Evolutionary conservation across 352 stramenopile genomes (phyloP), one percentile per base, ranked within the genome.

Genomic region (Globisporangium spiculum): DNA sequence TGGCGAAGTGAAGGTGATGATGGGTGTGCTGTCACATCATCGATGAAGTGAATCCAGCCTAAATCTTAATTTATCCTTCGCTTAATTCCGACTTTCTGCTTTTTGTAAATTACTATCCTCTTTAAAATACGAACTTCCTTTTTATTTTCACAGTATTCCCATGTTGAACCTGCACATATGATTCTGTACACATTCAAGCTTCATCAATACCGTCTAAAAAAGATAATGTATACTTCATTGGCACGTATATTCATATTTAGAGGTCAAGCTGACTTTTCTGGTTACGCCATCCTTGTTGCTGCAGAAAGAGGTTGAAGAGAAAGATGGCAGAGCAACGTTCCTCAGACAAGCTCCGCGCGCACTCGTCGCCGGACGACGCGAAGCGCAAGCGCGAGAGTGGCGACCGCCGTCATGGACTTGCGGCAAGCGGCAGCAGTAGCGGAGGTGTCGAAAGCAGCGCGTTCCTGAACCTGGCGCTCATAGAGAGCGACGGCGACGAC

Each of bases 301-400:
- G 34, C 34, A 48, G n/a, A 56, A 56, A 27, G 10, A 44, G 34
- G 27, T 61, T 48, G 55, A 61, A 61, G 32, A 62, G 8, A 30
- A 62, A 32, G n/a, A 62, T 62, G 56, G 32, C 56, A 9, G 56
- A 62, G n/a, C 56, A n/a, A 18, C 32, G 4, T 14, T n/a, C 56
- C 3, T 32, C 10, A 30, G 8, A 32, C n/a, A 34, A 44, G 56
- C 32, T 30, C 24, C 16, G n/a, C 34, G 52, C 12, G 6, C 4
- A 2, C 46, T 30, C 24, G 20, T 8, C 48, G 48, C n/a, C 27
- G 12, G 70, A 76, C 50, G 76, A 79, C 52, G 58, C 32, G 41
- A 75, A 80, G 54, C 71, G 74, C 50, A 79, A 81, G 67, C 76
- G 74, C 22, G 52, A 57, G 22, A 41, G 46, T 22, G 18, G 52